Evolutionary conservation across 2,329 filamentous ascomycete genomes (phyloP).

Genomic region (Boeremia exigua): DNA sequence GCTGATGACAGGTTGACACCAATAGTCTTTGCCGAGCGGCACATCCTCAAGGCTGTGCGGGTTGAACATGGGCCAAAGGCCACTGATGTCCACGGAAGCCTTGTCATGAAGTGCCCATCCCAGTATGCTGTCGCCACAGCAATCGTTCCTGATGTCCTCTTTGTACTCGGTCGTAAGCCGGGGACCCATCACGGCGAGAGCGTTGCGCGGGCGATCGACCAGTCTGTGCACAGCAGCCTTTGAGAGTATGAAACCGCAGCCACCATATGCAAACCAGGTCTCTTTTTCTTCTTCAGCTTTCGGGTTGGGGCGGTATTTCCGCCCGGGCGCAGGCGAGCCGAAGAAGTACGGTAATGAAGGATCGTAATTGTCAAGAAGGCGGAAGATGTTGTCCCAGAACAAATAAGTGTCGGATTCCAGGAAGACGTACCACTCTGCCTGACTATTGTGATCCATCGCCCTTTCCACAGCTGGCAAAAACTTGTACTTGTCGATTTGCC

Average conservation of each 20-base stretch:
- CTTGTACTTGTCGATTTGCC: constrained; percentile 58
- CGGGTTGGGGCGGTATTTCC: constrained; percentile 20
- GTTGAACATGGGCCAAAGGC: constrained; percentile 49
- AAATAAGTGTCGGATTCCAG: constrained; percentile 31
- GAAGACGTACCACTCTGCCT: constrained; percentile 30
- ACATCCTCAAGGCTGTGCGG: constrained; percentile 44
- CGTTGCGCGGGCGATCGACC: constrained; percentile 46
- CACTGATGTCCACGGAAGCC: constrained; percentile 26
- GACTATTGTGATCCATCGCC: constrained; percentile 36
- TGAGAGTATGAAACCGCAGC: constrained; percentile 46
- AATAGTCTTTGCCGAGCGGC: constrained; percentile 40
- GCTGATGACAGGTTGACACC: constrained; percentile 47
- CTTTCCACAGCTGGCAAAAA: constrained; percentile 58
- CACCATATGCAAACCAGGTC: constrained; percentile 46
- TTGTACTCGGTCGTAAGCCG: constrained; percentile 18
- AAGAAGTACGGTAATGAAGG: constrained; percentile 37
- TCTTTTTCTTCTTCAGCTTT: constrained; percentile 44
- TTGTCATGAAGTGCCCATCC: constrained; percentile 31
- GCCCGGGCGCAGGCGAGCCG: constrained; percentile 33
- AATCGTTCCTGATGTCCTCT: constrained; percentile 45
- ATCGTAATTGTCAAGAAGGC: constrained; percentile 41
- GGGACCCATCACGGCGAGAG: constrained; percentile 15
- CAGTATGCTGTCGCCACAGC: constrained; percentile 36
- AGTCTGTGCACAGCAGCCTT: constrained; percentile 55
- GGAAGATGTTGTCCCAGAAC: constrained; percentile 37